Evolutionary conservation across 192 early-diverging fungal species (phyloP).

Genomic region (Obelidium mucronatum): DNA sequence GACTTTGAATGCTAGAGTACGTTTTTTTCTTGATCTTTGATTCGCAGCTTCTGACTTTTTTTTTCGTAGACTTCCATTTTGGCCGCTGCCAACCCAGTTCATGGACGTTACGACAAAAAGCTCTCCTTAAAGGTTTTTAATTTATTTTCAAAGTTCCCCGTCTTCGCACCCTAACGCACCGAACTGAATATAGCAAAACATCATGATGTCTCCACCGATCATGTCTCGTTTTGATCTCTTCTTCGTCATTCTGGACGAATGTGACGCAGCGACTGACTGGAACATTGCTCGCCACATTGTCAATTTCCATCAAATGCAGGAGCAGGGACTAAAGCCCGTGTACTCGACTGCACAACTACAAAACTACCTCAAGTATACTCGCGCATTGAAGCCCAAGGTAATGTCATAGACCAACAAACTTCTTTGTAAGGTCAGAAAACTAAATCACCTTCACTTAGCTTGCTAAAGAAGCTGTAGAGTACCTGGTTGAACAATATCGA

Average conservation of each 20-base stretch:
- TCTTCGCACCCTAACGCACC: not conserved
- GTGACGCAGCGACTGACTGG: conserved; percentile 85
- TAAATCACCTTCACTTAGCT: conserved; percentile 49
- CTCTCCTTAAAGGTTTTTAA: conserved; percentile 78
- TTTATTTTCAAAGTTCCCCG: too few relatives aligned
- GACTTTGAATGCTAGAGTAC: conserved; percentile 28
- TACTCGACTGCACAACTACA: conserved; percentile 78
- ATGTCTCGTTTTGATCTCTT: conserved; percentile 99
- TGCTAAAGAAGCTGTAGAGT: conserved; percentile 75
- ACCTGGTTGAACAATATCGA: conserved; percentile 84
- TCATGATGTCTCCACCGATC: conserved; percentile 94
- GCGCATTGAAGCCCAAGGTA: conserved; percentile 85
- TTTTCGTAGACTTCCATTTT: conserved; percentile 79
- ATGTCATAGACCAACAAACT: not conserved
- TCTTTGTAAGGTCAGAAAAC: not conserved
- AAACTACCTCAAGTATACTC: conserved; percentile 88
- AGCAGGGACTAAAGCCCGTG: conserved; percentile 73
- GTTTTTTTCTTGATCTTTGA: conserved; percentile 13
- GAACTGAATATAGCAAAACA: conserved; percentile 94
- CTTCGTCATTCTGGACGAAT: conserved; percentile 96
- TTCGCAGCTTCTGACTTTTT: conserved; percentile 61
- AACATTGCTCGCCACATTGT: conserved; percentile 95
- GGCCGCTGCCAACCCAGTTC: conserved; percentile 95
- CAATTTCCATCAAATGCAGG: conserved; percentile 71
- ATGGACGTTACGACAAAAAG: conserved; percentile 95